Base-by-base conservation (phyloP, 805 yeast species). In the Pichia paraexigua region DNA sequence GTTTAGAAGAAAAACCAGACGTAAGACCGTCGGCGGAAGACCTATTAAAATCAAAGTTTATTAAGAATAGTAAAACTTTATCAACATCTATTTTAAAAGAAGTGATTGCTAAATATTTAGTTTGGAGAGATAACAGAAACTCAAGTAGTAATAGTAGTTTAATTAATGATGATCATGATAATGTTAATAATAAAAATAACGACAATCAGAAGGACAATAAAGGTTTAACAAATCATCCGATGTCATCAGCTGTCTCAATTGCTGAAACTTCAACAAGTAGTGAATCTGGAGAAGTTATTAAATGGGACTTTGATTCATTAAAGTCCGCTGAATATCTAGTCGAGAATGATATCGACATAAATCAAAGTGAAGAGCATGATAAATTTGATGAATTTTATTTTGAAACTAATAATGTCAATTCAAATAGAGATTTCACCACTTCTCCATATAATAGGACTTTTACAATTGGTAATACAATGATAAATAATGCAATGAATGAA, bases 1-100 rank as follows among this genome's bases (percentile, higher is more conserved):
- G 98, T 69, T 73, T 94, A 43, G 98, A 95, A 65, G 99, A 95
- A 66, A 87, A 86, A 53, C 96, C 98, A 0, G 84, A 80, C 17
- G 95, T 87, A 61, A 75, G 99, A 59, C 86, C 92, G 0, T 72
- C 79, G 43, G 97, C 98, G 2, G 97, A 89, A 45, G 96, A 87
- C 42, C 70, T 94, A 45, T 67, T 80, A 52, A 87, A 84, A 61
- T 77, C 90, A 47, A 86, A 79, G 64, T 85, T 92, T 55, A 78
- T 94, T 47, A 79, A 78, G 56, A 65, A 73, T 44, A 80, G 85
- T 63, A 82, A 79, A 57, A 77, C 74, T 56, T 64, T 77, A 2
- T 80, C 90, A 4, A 84, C 89, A 0, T 47, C 75, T 3, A 67
- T 78, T 0, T 68, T 94, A 53, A 82, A 82, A 55, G 97, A 90